Base-by-base conservation (phyloP, 2,329 filamentous ascomycete species). In the Aspergillus arachidicola region DNA sequence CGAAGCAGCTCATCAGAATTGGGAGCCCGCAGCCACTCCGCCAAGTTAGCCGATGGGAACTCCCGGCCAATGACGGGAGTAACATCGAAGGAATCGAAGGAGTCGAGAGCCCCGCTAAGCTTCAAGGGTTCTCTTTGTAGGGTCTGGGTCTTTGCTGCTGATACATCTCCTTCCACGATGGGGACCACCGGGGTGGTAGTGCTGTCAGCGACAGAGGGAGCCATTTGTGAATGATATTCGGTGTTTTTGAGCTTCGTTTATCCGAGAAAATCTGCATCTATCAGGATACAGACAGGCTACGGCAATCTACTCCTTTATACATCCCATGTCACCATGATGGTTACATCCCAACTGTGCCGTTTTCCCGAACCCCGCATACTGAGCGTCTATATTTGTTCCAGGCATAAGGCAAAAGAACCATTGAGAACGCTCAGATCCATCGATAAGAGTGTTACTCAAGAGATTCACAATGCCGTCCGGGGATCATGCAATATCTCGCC, bases 61-160 rank as follows among this genome's bases (percentile, higher is more conserved):
- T 86, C 83, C 23, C 76, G 76, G 16, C 84, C 84, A 64, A 86
- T 85, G 21, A 81, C 75, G 9, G 83, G 82, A 2, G 83, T 86
- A 3, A 83, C 74, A 60, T 85, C 83, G 58, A 83, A 81, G 10
- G 72, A 79, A 16, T 81, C 74, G 62, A 79, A 84, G 12, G 75
- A 64, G 21, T 84, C 77, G 0, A 85, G 72, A 0, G 71, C 69
- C 19, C 81, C 82, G 11, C 66, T 75, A 14, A 75, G 72, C 63
- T 79, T 73, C 19, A 84, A 62, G 3, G 79, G 78, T 36, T 71
- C 67, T 34, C 66, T 64, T 16, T 66, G 66, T 14, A 63, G 61
- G 14, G 62, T 55, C 30, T 69, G 61, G 14, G 62, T 55, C 34
- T 70, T 70, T 10, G 66, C 32, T 1, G 46, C 57, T 6, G 43